These are phyloP conservation scores for Elsinoe australis DNA, from an alignment of 2,329 filamentous ascomycete species.

Conservation along the genomic window DNA sequence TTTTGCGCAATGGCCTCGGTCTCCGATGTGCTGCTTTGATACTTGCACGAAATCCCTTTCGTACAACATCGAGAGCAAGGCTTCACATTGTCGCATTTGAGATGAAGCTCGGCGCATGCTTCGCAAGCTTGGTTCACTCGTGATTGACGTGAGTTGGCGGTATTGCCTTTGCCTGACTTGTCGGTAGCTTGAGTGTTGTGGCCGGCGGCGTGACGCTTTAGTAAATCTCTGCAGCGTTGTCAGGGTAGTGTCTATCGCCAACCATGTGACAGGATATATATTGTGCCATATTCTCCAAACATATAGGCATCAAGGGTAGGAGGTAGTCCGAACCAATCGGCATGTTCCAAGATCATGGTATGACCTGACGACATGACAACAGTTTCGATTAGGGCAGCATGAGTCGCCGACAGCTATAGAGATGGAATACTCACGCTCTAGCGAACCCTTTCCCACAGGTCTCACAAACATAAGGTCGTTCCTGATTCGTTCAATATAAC, in stretches of 20 bases:
- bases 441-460: constrained; percentile 42
- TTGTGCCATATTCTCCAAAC: no score
- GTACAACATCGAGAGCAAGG: constrained; percentile 46
- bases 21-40: constrained; percentile 27
- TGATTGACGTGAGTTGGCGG: constrained; percentile 29
- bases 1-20: constrained; percentile 27
- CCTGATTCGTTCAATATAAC: constrained; percentile 26
- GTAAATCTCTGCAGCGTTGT: constrained; percentile 36
- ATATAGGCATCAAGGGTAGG: no score
- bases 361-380: no score
- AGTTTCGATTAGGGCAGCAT: no score
- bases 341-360: no score
- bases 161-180: constrained; percentile 25
- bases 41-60: constrained; percentile 41
- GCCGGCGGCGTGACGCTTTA: constrained; percentile 45
- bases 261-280: no score
- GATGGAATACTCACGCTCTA: constrained; percentile 31
- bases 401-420: no score
- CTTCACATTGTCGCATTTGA: constrained; percentile 49
- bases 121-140: constrained; percentile 46
- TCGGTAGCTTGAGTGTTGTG: constrained; percentile 35
- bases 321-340: no score
- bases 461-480: constrained; percentile 41
- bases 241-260: no score
- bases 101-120: constrained; percentile 44